Percentiles rank a stretch among this genome's conserved stretches.
These are phyloP conservation scores for Closterium sp. DNA, from an alignment of 139 green algal species.

Conservation along the genomic window DNA sequence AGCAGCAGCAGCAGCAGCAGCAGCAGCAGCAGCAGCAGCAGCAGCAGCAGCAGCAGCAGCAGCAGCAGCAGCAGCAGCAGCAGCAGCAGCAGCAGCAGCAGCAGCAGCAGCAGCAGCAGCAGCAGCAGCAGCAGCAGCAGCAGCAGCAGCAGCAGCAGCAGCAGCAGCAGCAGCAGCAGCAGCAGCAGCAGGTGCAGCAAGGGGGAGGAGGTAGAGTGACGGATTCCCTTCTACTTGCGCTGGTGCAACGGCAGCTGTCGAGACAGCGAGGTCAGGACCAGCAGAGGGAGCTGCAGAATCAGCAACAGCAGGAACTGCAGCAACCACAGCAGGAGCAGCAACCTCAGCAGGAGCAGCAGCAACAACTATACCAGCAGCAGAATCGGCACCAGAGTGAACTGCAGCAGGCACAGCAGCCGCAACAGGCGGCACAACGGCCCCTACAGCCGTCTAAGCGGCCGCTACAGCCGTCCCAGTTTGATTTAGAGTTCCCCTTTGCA, in stretches of 20 bases:
- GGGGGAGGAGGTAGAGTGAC: not conserved
- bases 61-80: not conserved
- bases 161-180: not conserved
- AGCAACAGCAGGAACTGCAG: not conserved
- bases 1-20: not conserved
- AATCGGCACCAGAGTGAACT: not conserved
- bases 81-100: not conserved
- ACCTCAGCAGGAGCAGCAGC: not conserved
- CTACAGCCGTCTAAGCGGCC: not conserved
- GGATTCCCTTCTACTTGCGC: not conserved
- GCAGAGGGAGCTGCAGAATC: not conserved
- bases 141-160: not conserved
- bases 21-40: not conserved
- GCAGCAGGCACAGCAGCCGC: not conserved
- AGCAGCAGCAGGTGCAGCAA: not conserved
- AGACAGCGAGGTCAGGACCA: not conserved
- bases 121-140: not conserved
- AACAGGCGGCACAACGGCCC: not conserved
- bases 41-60: not conserved
- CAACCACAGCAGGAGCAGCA: not conserved
- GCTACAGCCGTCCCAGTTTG: not conserved
- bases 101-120: not conserved
- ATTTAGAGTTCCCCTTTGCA: not conserved
- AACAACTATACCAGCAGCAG: not conserved
- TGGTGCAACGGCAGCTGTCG: not conserved